phyloP scores from a whole-genome alignment of 2,329 filamentous ascomycete species.

The Botryotinia globosa region DNA sequence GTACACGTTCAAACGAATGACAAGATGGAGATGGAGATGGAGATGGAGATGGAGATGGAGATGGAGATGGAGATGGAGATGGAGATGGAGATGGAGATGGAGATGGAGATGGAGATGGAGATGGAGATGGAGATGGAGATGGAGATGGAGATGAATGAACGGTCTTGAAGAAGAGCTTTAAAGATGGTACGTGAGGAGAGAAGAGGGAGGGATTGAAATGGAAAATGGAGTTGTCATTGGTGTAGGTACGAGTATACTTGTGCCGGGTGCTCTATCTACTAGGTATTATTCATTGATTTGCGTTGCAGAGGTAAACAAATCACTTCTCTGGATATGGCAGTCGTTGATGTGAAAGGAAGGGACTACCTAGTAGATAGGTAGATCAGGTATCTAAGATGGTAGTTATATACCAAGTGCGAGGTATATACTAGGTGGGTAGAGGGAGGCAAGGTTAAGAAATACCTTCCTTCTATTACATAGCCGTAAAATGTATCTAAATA shows the following conservation, averaged over 20 bases:
- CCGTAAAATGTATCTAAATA: not conserved
- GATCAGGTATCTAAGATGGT: too few species aligned
- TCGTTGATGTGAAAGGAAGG: not conserved
- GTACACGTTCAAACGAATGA: not conserved
- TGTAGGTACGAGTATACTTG: not conserved
- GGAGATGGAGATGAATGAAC: not conserved
- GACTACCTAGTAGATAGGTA: too few species aligned
- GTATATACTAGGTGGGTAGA: too few species aligned
- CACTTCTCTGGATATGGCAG: not conserved
- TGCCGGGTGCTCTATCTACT: not conserved
- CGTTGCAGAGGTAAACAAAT: not conserved
- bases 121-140: not conserved
- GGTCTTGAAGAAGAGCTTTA: not conserved
- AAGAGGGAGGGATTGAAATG: not conserved
- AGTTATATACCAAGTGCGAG: not conserved
- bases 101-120: not conserved
- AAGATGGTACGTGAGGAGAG: not conserved
- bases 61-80: not conserved
- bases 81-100: not conserved
- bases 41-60: not conserved
- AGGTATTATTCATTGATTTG: not conserved
- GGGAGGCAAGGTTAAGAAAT: too few species aligned
- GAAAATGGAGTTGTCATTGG: not conserved
- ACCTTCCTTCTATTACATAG: too few species aligned
- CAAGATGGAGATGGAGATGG: not conserved